Percentiles rank a stretch among this genome's conserved stretches.
Evolutionary conservation across 805 yeast species (phyloP).

Genomic region (Sugiyamaella americana): DNA sequence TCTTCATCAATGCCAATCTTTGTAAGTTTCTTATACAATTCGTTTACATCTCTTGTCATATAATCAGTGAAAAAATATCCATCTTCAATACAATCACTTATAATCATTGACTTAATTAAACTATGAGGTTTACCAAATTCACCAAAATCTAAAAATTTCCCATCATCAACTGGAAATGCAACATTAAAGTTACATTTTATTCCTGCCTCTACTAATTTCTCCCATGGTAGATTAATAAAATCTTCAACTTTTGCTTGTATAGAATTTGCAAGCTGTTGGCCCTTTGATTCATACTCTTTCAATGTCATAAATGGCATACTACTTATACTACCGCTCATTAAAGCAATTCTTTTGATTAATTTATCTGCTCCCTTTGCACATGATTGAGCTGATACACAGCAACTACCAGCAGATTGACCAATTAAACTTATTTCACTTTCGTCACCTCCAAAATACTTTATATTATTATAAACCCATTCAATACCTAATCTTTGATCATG

Average conservation of each 20-base stretch:
- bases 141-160: constrained; percentile 15
- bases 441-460: constrained; percentile 44
- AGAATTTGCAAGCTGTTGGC: constrained; percentile 11
- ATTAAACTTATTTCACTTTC: constrained; percentile 37
- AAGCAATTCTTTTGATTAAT: constrained; percentile 23
- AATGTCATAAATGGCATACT: constrained; percentile 18
- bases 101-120: constrained; percentile 19
- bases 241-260: constrained; percentile 19
- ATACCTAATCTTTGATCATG: constrained; percentile 45
- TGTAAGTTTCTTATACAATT: not conserved
- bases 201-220: constrained; percentile 24
- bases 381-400: constrained; percentile 32
- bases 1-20: constrained; percentile 8
- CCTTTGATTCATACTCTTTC: constrained; percentile 16
- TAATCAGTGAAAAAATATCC: constrained; percentile 20
- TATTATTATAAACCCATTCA: constrained; percentile 42
- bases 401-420: constrained; percentile 46
- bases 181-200: constrained; percentile 21
- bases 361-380: constrained; percentile 13
- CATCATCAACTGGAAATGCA: constrained; percentile 26
- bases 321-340: constrained; percentile 26
- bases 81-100: constrained; percentile 29
- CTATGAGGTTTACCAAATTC: constrained; percentile 12
- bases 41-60: not conserved
- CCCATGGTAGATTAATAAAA: constrained; percentile 20